Evolutionary conservation across 1,284 basidiomycete genomes (phyloP).

Genomic region (Ustilago tritici): DNA sequence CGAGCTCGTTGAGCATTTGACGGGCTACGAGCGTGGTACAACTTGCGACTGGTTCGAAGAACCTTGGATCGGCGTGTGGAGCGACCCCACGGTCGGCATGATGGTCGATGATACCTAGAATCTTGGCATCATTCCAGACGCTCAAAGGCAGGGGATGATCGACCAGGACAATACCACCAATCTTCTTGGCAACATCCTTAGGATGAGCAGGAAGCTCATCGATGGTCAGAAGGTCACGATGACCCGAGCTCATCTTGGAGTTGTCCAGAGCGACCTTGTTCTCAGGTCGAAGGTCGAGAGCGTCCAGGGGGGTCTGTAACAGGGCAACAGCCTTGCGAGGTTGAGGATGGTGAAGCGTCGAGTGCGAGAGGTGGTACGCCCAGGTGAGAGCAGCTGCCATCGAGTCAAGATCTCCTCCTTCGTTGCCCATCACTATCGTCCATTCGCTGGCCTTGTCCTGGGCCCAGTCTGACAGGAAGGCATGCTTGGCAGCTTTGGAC

Average conservation of each 20-base stretch:
- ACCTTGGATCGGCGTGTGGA: slow-evolving; percentile 59
- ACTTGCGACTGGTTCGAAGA: slow-evolving; percentile 61
- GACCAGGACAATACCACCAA: slow-evolving; percentile 68
- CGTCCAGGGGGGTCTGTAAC: slow-evolving; percentile 63
- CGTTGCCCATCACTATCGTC: slow-evolving; percentile 70
- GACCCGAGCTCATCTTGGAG: slow-evolving; percentile 66
- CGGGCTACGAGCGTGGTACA: slow-evolving; percentile 67
- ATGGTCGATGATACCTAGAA: slow-evolving; percentile 68
- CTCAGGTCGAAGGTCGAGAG: slow-evolving; percentile 69
- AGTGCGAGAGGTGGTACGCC: slow-evolving; percentile 64
- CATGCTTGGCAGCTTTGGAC: slow-evolving; percentile 62
- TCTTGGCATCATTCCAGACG: slow-evolving; percentile 58
- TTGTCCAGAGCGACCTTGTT: slow-evolving; percentile 68
- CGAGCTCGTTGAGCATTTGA: slow-evolving; percentile 63
- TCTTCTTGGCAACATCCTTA: slow-evolving; percentile 55
- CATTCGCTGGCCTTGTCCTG: slow-evolving; percentile 63
- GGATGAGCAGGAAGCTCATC: slow-evolving; percentile 70
- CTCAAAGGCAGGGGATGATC: slow-evolving; percentile 69
- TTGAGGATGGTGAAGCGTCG: slow-evolving; percentile 34
- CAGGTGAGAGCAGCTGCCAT: slow-evolving; percentile 64
- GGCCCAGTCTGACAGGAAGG: slow-evolving; percentile 63
- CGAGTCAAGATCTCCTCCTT: slow-evolving; percentile 69
- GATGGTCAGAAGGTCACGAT: slow-evolving; percentile 69
- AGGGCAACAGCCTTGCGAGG: slow-evolving; percentile 57
- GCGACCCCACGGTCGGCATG: slow-evolving; percentile 67